Evolutionary conservation across 176 grass and related monocot species (phyloP), one percentile per base, ranked within the genome.

Genomic region (Eragrostis nindensis): DNA sequence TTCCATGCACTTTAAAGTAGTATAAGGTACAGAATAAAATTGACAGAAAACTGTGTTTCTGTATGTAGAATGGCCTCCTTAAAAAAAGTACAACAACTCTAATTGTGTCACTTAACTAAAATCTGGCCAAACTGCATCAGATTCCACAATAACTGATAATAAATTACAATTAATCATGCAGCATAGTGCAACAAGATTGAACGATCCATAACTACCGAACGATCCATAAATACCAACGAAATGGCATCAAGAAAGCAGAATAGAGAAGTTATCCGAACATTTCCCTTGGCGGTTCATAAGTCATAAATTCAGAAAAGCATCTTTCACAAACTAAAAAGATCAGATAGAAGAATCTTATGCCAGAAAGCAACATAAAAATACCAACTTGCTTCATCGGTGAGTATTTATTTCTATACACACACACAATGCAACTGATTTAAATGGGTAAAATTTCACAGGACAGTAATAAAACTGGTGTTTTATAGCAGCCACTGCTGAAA

Each of bases 1-100:
- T 93, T 93, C 88, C 67, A 65, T 68, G 18, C 77, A 61, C 94
- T 97, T 93, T 85, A 80, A 79, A 86, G 84, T 80, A 90, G 79
- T 83, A 92, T 61, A 73, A 84, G 74, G 74, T 48, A 81, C 48
- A 38, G 64, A 80, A 87, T 80, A 87, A 76, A 82, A 87, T 74
- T 89, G 71, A 88, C 26, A 88, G 66, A 83, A 91, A 59, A 80
- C 79, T 65, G 66, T 61, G 73, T 73, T 87, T 92, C 48, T 75
- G 70, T 24, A 79, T 73, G 62, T 73, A 85, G 62, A 75, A 91
- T 85, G 63, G 61, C 55, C 65, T 26, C 47, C 59, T 74, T 62
- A 70, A 68, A 82, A n/a, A n/a, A 87, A 45, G 66, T 74, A 93
- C 30, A 81, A 80, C 18, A 38, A 77, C 68, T 60, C 41, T n/a